These are phyloP conservation scores for Vitis amurensis DNA, from an alignment of 164 flowering plant genomes.

Conservation along the genomic window DNA sequence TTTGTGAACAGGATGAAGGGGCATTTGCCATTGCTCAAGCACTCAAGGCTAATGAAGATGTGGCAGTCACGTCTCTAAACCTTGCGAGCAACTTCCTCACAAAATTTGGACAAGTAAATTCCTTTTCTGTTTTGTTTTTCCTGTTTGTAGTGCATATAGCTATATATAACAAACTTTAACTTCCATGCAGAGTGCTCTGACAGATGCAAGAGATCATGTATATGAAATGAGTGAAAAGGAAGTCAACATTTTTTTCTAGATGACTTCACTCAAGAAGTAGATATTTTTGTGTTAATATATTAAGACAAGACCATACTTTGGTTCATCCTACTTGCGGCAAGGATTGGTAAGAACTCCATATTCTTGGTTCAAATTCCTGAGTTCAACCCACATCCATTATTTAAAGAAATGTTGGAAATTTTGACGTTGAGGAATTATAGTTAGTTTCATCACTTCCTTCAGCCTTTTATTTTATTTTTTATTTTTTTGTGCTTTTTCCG, in stretches of 20 bases:
- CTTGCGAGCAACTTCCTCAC: constrained; percentile 86
- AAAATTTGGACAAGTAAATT: constrained; percentile 84
- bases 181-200: constrained; percentile 72
- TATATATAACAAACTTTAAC: neutral
- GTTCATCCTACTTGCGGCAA: constrained; percentile 15
- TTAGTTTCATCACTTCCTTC: neutral
- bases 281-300: constrained; percentile 4
- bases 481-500: neutral
- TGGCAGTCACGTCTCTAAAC: constrained; percentile 69
- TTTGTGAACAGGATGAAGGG: constrained; percentile 68
- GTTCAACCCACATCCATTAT: neutral
- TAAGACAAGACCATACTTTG: constrained; percentile 5
- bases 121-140: neutral
- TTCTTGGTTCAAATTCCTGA: neutral
- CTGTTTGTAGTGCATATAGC: neutral
- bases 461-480: neutral
- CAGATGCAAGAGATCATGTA: constrained; percentile 93
- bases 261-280: constrained; percentile 10
- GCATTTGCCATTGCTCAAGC: constrained; percentile 98
- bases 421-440: constrained; percentile 15
- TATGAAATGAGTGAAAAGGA: constrained; percentile 88
- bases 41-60: constrained; percentile 88
- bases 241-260: constrained; percentile 65
- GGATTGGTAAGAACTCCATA: constrained; percentile 2
- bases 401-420: constrained; percentile 16